A percentile compares a stretch with the other conserved stretches of the same genome.
These are phyloP conservation scores for Aspergillus wentii DNA, from an alignment of 495 filamentous ascomycete genomes.

Conservation along the genomic window DNA sequence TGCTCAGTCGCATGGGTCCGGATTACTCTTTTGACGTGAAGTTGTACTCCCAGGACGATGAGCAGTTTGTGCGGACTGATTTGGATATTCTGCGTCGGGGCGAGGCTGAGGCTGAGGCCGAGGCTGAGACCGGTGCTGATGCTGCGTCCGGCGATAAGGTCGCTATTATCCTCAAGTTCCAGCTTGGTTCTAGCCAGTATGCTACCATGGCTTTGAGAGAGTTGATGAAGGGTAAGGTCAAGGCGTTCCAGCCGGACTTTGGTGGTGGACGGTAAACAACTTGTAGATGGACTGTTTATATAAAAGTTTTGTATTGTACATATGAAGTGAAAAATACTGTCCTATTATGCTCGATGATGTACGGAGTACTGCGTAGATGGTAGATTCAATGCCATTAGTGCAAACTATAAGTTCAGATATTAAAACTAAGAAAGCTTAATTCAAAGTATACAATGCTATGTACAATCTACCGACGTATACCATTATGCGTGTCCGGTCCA, in stretches of 20 bases:
- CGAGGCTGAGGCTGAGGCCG: slow-evolving; percentile 1
- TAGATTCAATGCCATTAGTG: neutral
- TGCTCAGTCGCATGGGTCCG: slow-evolving; percentile 60
- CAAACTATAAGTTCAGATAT: too few species aligned
- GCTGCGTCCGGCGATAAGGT: slow-evolving; percentile 46
- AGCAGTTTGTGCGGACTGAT: slow-evolving; percentile 87
- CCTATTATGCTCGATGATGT: too few species aligned
- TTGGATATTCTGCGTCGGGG: slow-evolving; percentile 46
- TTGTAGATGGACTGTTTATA: neutral
- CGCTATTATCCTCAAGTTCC: slow-evolving; percentile 79
- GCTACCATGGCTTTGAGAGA: slow-evolving; percentile 92
- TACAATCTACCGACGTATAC: too few species aligned
- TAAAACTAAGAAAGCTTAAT: too few species aligned
- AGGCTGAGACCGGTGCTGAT: slow-evolving; percentile 5
- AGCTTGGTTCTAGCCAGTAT: slow-evolving; percentile 82
- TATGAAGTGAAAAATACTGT: too few species aligned
- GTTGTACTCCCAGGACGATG: slow-evolving; percentile 60
- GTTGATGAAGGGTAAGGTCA: slow-evolving; percentile 66
- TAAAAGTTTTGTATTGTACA: slow-evolving; percentile 6
- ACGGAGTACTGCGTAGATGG: too few species aligned
- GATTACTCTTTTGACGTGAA: slow-evolving; percentile 62
- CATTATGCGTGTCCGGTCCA: slow-evolving; percentile 1
- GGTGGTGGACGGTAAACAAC: slow-evolving; percentile 34
- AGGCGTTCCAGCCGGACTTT: slow-evolving; percentile 62
- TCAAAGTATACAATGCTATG: too few species aligned